Evolutionary conservation across 2,329 filamentous ascomycete species (phyloP), one percentile per base, ranked within the genome.

Genomic region (Sporothrix pseudoabietina): DNA sequence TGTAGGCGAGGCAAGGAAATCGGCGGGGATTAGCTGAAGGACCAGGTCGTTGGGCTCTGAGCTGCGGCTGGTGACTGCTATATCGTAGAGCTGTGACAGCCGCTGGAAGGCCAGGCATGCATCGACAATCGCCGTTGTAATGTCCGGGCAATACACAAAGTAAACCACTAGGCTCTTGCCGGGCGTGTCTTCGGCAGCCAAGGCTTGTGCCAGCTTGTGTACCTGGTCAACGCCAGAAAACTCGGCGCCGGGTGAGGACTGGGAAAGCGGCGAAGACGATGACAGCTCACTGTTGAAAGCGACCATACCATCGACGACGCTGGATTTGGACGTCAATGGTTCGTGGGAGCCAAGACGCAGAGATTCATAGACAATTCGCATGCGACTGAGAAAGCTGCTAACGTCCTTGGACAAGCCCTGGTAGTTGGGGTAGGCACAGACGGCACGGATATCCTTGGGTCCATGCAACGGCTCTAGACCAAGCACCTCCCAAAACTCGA

Each of bases 401-500:
- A 90, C 87, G 68, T 88, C 87, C 59, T 89, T 87, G 52, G 83
- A 80, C 77, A 95, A 83, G 1, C 91, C 89, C 39, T 87, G 87
- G 77, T 88, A 88, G 69, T 87, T 84, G 0, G 93, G 92, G 75
- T 91, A 92, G 1, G 96, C 83, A 78, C 91, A 93, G 66, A 93
- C 87, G 0, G 90, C 87, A 49, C 87, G 85, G 41, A 96, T 83
- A 75, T 95, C 88, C 80, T 97, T 97, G 8, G 84, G 78, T 0
- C 92, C 91, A 74, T 88, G 88, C 9, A 88, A 88, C 3, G 93
- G 93, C 1, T 89, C 89, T 1, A 97, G 85, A 0, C 92, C 92
- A 22, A 97, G 83, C 65, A 90, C 90, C 78, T 96, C 93, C 94
- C 93, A 97, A 78, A 96, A 97, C 0, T 87, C 83, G 26, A 95